These are phyloP conservation scores for Dactylonectria estremocensis DNA, from an alignment of 2,329 filamentous ascomycete species.

Conservation along the genomic window DNA sequence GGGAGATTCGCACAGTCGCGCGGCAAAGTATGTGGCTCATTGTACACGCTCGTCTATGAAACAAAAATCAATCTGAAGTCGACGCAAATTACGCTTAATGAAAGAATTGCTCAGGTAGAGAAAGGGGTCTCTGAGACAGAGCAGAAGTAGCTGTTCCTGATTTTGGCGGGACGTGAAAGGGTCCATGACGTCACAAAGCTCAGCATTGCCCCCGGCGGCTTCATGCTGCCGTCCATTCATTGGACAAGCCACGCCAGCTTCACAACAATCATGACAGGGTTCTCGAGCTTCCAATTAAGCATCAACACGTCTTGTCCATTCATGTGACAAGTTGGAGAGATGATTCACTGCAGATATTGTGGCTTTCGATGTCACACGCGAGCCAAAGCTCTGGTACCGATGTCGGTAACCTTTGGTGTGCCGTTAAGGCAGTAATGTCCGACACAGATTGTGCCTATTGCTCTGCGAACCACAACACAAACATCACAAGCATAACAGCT, in stretches of 20 bases:
- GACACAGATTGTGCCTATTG: too few species aligned
- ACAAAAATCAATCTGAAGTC: background rate
- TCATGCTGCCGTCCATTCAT: slow-evolving; percentile 22
- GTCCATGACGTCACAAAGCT: slow-evolving; percentile 31
- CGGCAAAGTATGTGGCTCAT: slow-evolving; percentile 43
- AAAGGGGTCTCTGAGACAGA: background rate
- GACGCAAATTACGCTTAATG: background rate
- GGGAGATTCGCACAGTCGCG: slow-evolving; percentile 37
- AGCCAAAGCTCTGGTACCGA: too few species aligned
- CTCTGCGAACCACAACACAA: too few species aligned
- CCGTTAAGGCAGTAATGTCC: too few species aligned
- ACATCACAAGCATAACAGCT: too few species aligned
- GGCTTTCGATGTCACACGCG: background rate
- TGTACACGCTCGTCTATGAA: slow-evolving; percentile 10
- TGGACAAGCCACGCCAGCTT: slow-evolving; percentile 18
- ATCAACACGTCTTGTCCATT: background rate
- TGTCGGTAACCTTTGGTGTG: too few species aligned
- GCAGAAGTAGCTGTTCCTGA: background rate
- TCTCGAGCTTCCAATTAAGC: slow-evolving; percentile 1
- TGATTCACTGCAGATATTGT: background rate
- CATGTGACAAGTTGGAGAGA: background rate
- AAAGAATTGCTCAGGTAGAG: background rate
- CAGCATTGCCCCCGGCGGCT: slow-evolving; percentile 18
- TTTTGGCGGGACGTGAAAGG: slow-evolving; percentile 7
- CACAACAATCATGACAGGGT: background rate